A percentile compares a stretch with the other conserved stretches of the same genome.
These are phyloP conservation scores for Emergomyces africanus DNA, from an alignment of 2,329 filamentous ascomycete genomes.

Conservation along the genomic window DNA sequence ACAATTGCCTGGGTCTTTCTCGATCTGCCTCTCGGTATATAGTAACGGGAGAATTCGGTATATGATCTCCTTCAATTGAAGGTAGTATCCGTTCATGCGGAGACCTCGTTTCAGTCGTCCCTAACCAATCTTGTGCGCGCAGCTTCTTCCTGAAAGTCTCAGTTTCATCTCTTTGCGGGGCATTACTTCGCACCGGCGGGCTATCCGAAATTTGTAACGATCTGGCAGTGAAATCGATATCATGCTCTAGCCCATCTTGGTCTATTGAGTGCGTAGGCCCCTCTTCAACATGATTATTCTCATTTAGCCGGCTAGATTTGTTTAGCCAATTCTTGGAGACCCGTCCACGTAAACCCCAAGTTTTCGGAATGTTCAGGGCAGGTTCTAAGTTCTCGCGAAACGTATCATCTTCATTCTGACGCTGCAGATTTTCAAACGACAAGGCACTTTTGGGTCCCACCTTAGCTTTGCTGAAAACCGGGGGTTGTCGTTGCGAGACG, in stretches of 20 bases:
- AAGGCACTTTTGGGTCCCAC: slow-evolving; percentile 18
- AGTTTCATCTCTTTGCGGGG: slow-evolving; percentile 15
- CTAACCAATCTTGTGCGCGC: slow-evolving; percentile 12
- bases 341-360: slow-evolving; percentile 24
- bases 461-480: slow-evolving; percentile 29
- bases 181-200: slow-evolving; percentile 16
- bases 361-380: slow-evolving; percentile 24
- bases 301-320: slow-evolving; percentile 17
- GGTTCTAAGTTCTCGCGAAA: slow-evolving; percentile 15
- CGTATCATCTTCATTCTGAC: slow-evolving; percentile 20
- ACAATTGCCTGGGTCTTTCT: slow-evolving; percentile 17
- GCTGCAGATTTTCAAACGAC: slow-evolving; percentile 26
- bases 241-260: slow-evolving; percentile 12
- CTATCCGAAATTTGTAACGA: slow-evolving; percentile 21
- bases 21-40: slow-evolving; percentile 23
- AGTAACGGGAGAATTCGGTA: slow-evolving; percentile 27
- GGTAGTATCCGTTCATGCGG: slow-evolving; percentile 10
- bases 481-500: slow-evolving; percentile 26
- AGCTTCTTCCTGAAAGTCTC: slow-evolving; percentile 11
- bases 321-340: slow-evolving; percentile 24
- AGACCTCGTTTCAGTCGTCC: slow-evolving; percentile 6
- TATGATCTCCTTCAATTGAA: slow-evolving; percentile 15
- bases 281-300: slow-evolving; percentile 9
- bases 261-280: slow-evolving; percentile 9
- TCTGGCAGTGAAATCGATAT: slow-evolving; percentile 17